Percentiles rank a stretch among this genome's conserved stretches.
Conservation (phyloP, 305 asterid genomes). For the Solanum hybrid region DNA sequence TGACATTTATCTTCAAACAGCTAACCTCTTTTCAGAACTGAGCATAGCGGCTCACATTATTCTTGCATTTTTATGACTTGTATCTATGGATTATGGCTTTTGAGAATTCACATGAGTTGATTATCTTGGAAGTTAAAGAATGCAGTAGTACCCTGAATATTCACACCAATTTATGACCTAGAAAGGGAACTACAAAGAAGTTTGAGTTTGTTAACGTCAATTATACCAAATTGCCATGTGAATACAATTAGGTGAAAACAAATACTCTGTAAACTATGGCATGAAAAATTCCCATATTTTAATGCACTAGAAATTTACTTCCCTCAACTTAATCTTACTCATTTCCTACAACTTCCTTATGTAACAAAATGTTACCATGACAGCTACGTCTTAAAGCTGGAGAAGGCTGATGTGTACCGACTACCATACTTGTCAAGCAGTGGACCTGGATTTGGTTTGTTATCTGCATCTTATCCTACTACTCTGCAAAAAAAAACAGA, state of each 20-base stretch:
- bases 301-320: background rate
- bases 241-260: background rate
- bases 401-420: conserved; percentile 94
- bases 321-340: background rate
- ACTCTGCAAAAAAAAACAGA: background rate
- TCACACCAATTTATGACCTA: background rate
- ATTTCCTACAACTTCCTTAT: background rate
- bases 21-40: background rate
- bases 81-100: background rate
- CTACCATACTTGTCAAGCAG: conserved; percentile 86
- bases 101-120: background rate
- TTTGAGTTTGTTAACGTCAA: background rate
- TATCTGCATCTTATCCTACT: background rate
- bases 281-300: background rate
- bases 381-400: conserved; percentile 91
- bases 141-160: background rate
- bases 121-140: background rate
- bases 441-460: conserved; percentile 89
- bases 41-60: background rate
- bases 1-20: background rate
- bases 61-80: background rate
- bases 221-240: background rate
- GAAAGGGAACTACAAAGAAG: background rate
- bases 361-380: conserved; percentile 10
- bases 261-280: background rate